Base-by-base conservation (phyloP, 768 basidiomycete species). In the Steccherinum ochraceum region DNA sequence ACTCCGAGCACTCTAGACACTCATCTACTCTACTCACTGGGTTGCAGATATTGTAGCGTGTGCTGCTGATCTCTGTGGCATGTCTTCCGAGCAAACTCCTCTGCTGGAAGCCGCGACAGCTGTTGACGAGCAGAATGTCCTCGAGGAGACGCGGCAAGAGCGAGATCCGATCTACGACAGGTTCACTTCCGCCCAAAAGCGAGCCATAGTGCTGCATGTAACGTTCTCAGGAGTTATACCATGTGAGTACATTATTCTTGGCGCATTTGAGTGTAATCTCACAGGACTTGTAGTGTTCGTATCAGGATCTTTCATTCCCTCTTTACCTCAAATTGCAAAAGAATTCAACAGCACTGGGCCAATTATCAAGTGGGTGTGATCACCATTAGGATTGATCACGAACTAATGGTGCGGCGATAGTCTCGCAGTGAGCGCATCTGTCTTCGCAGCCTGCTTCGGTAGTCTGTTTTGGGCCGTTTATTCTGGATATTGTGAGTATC, bases 251-350 rank as follows among this genome's bases (percentile, higher is more conserved):
- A 4, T 27, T 56, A 30, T 58, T 35, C 21, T n/a, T n/a, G n/a
- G n/a, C n/a, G n/a, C n/a, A n/a, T n/a, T n/a, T n/a, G n/a, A n/a
- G n/a, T n/a, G n/a, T n/a, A n/a, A n/a, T n/a, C n/a, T n/a, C n/a
- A n/a, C n/a, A n/a, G n/a, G n/a, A n/a, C n/a, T 18, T 27, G 1
- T 50, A 91, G 88, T 84, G 40, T 81, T 90, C 53, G 80, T 85
- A 0, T 69, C 78, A 4, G 83, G 80, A 0, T 79, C 79, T 1
- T 89, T 91, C 61, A 73, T 88, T 2, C 88, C 88, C 0, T 79
- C 82, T 0, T 84, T 91, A 50, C 86, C 87, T 0, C 77, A 84
- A 47, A 81, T 93, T 43, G 80, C 88, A 4, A 65, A 62, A 20
- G 87, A 92, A 52, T 65, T 92, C 7, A 41, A 76, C 24, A 72